Percentiles rank a stretch among this genome's conserved stretches.
phyloP scores from a whole-genome alignment of 306 rosid genomes.

The Cucumis cinereus region DNA sequence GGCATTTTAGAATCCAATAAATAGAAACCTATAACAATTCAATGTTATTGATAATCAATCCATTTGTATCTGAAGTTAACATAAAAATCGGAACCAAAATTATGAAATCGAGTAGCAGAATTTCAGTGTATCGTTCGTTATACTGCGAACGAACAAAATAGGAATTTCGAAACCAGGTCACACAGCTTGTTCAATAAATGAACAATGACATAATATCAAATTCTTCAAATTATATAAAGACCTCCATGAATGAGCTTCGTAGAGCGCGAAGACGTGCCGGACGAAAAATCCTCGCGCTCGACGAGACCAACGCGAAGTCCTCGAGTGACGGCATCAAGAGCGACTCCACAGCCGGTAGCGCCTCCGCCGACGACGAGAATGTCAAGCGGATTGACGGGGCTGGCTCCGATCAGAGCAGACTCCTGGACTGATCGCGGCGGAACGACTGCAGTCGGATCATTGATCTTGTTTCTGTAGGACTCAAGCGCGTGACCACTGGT shows the following conservation, averaged over 20 bases:
- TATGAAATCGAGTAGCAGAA: neutral
- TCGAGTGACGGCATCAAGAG: slow-evolving; percentile 76
- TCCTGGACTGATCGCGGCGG: slow-evolving; percentile 60
- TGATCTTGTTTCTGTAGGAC: slow-evolving; percentile 37
- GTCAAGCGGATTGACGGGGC: slow-evolving; percentile 59
- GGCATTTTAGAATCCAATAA: slow-evolving; percentile 1
- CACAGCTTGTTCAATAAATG: neutral
- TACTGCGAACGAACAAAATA: neutral
- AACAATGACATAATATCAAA: neutral
- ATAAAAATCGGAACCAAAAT: neutral
- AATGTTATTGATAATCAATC: neutral
- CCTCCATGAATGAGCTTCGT: slow-evolving; percentile 99
- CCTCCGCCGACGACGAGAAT: slow-evolving; percentile 93
- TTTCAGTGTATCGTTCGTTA: neutral
- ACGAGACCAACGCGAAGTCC: slow-evolving; percentile 95
- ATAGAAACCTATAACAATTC: neutral
- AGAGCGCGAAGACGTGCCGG: slow-evolving; percentile 97
- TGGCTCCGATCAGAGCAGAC: slow-evolving; percentile 48
- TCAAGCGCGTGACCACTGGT: slow-evolving; percentile 23
- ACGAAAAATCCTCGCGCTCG: slow-evolving; percentile 86
- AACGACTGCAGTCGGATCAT: slow-evolving; percentile 34
- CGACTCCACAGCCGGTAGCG: slow-evolving; percentile 80
- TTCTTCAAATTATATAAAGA: slow-evolving; percentile 3
- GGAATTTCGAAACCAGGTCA: neutral
- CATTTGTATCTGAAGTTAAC: neutral